phyloP scores from a whole-genome alignment of 345 rosid species.

The Melastoma malabathricum region DNA sequence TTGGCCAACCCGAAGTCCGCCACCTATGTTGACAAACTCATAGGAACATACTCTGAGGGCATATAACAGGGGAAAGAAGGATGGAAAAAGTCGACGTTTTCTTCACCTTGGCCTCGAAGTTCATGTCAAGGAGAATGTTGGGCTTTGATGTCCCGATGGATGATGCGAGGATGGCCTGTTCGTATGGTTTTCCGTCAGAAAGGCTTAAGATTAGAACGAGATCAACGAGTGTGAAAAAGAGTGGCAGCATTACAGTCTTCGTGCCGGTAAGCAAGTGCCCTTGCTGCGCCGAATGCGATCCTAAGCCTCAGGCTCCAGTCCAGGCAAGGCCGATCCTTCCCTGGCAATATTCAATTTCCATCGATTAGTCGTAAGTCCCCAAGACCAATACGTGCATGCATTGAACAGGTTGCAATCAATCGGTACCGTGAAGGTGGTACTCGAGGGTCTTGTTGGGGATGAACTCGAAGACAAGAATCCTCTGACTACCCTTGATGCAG shows the following conservation, averaged over 20 bases:
- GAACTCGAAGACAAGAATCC: constrained; percentile 70
- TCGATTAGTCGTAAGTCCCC: not conserved
- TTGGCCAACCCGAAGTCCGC: constrained; percentile 95
- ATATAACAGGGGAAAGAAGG: not conserved
- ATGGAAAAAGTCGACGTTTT: no score
- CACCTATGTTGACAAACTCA: constrained; percentile 28
- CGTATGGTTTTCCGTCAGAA: not conserved
- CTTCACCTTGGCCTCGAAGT: constrained; percentile 63
- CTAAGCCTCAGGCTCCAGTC: constrained; percentile 62
- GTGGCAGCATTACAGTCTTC: constrained; percentile 64
- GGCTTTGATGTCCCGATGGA: constrained; percentile 86
- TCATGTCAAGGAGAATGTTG: constrained; percentile 69
- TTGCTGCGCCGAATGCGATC: constrained; percentile 86
- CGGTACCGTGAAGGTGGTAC: constrained; percentile 56
- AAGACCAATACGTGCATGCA: not conserved
- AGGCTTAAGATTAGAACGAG: not conserved
- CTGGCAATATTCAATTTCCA: constrained; percentile 15
- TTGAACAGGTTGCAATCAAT: no score
- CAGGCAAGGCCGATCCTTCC: constrained; percentile 54
- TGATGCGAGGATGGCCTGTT: constrained; percentile 84
- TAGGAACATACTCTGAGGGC: no score
- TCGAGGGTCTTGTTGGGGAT: constrained; percentile 66
- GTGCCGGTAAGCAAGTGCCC: constrained; percentile 87
- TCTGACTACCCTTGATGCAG: constrained; percentile 47
- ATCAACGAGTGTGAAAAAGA: not conserved